Base-by-base conservation (phyloP, 1,284 basidiomycete genomes). In the Ustilago cynodontis region DNA sequence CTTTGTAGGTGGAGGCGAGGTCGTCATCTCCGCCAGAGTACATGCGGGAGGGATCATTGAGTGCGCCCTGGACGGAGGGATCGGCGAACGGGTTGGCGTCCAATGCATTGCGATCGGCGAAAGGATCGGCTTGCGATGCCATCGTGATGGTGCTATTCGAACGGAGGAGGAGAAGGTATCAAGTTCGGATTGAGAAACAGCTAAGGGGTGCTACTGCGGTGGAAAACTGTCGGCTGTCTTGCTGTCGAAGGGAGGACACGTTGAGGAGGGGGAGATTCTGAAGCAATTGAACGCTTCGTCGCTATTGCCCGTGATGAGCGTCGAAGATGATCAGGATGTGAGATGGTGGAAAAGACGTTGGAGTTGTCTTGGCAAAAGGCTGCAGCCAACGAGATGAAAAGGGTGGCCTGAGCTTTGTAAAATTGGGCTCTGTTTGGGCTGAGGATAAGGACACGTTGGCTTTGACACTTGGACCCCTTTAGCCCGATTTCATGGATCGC, bases 81-180 rank as follows among this genome's bases (percentile, higher is more conserved):
- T 87, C 86, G 18, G 85, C 84, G 66, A 87, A 87, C 1, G 86
- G 86, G 63, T 87, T 87, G 47, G 76, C 80, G 61, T 80, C 81
- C n/a, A 85, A 67, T 65, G 82, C 66, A 65, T 56, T 77, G 59
- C 81, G 80, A 50, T 83, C 82, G 22, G 77, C 65, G 57, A 82
- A 83, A 1, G 82, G 82, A 31, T 83, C 82, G 35, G 74, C 65
- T 16, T 60, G 49, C 20, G 57, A 16, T 52, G 70, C 59, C 70
- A 72, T 72, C 4, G 29, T 61, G 55, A 10, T 8, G n/a, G 16
- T n/a, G 22, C 10, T 24, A 22, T 39, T 14, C 20, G 28, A 31
- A n/a, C 8, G 35, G 7, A 37, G 35, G 9, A 37, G 14, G 14
- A 33, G 31, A n/a, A n/a, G n/a, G n/a, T n/a, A n/a, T n/a, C n/a